Conservation (phyloP, 148 eudicot species). For the Camellia sinensis region DNA sequence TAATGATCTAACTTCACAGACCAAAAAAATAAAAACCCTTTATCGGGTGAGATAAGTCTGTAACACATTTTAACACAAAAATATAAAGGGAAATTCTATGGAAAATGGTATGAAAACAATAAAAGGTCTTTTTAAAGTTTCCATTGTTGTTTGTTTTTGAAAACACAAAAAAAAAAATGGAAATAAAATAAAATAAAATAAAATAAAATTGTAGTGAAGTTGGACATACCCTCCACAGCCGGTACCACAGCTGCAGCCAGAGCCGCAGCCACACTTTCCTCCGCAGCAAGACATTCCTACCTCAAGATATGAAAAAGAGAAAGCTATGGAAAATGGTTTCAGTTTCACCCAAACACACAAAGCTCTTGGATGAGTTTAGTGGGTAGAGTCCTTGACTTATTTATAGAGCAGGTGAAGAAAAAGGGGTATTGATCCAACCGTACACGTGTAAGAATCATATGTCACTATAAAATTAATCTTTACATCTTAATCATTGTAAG, state of each 20-base stretch:
- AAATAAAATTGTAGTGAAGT: neutral
- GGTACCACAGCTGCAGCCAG: slow-evolving; percentile 40
- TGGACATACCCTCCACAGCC: slow-evolving; percentile 18
- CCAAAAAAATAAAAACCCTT: too few relatives aligned
- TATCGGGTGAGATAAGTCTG: too few relatives aligned
- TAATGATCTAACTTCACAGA: too few relatives aligned
- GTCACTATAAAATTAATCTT: too few relatives aligned
- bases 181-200: neutral
- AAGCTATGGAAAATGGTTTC: neutral
- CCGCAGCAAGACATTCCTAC: slow-evolving; percentile 32
- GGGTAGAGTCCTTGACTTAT: neutral
- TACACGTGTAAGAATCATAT: slow-evolving; percentile 1
- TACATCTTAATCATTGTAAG: too few relatives aligned
- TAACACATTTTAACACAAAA: too few relatives aligned
- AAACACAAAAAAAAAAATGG: too few relatives aligned
- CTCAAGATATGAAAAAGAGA: neutral
- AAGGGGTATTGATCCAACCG: neutral
- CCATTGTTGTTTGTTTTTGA: too few relatives aligned
- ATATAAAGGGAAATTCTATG: too few relatives aligned
- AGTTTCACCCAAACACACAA: neutral
- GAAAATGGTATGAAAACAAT: too few relatives aligned
- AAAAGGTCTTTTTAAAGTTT: too few relatives aligned
- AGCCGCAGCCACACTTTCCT: slow-evolving; percentile 38
- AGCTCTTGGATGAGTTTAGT: neutral
- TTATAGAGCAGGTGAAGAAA: slow-evolving; percentile 13